A percentile compares a stretch with the other conserved stretches of the same genome.
Conservation (phyloP, 768 basidiomycete species). For the Suillus hirtellus region DNA sequence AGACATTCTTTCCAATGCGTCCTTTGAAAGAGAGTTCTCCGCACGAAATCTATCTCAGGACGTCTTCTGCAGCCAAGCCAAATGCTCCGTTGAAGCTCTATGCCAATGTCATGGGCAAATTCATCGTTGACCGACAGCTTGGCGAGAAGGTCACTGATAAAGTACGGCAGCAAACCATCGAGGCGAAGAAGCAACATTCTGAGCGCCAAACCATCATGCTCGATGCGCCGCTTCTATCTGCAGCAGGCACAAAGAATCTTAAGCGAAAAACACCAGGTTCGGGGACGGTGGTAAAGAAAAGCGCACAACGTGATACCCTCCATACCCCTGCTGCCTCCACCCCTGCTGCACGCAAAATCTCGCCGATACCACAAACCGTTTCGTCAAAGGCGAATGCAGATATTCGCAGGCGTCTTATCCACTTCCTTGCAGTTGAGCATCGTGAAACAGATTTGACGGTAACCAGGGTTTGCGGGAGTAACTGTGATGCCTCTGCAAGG, state of each 20-base stretch:
- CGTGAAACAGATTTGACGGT: conserved; percentile 41
- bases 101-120: conserved; percentile 74
- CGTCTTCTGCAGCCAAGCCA: conserved; percentile 56
- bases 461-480: conserved; percentile 46
- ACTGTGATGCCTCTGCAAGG: conserved; percentile 34
- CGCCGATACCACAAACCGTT: conserved; percentile 27
- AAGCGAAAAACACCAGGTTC: conserved; percentile 39
- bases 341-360: conserved; percentile 29
- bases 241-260: conserved; percentile 38
- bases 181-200: conserved; percentile 48
- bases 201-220: conserved; percentile 49
- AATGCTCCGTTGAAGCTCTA: conserved; percentile 69
- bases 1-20: conserved; percentile 61
- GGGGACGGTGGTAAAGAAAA: conserved; percentile 28
- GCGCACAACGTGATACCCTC: conserved; percentile 20
- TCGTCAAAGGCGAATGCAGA: conserved; percentile 22
- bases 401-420: conserved; percentile 45
- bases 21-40: conserved; percentile 51
- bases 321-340: conserved; percentile 32
- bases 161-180: conserved; percentile 47
- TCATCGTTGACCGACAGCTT: conserved; percentile 64
- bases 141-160: conserved; percentile 42
- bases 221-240: conserved; percentile 37
- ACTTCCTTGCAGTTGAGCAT: conserved; percentile 50
- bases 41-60: conserved; percentile 75